Conservation (phyloP, 2,329 filamentous ascomycete species). For the Pyrenophora tritici-repentis region DNA sequence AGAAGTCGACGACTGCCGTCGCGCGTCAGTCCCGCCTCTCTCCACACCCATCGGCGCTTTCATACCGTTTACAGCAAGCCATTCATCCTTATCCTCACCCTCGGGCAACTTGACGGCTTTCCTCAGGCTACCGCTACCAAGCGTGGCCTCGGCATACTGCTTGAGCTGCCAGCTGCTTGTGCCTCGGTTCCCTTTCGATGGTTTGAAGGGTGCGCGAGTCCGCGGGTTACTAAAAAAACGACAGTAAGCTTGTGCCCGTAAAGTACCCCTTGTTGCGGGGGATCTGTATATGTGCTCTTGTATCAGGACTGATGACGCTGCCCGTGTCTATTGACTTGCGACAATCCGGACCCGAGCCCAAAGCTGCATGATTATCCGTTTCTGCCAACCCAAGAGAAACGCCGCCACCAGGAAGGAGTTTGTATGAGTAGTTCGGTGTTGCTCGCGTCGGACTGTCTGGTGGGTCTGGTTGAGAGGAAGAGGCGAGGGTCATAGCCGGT, state of each 20-base stretch:
- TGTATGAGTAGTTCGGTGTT: no score
- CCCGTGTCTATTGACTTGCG: neutral
- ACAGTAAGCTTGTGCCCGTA: slow-evolving; percentile 43
- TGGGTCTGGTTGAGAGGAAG: no score
- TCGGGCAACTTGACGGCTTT: slow-evolving; percentile 98
- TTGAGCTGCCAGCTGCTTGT: slow-evolving; percentile 91
- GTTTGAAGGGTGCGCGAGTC: slow-evolving; percentile 88
- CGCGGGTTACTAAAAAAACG: slow-evolving; percentile 72
- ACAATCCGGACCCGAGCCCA: neutral
- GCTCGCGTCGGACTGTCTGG: no score
- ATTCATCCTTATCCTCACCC: slow-evolving; percentile 96
- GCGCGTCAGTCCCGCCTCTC: slow-evolving; percentile 14
- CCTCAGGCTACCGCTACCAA: slow-evolving; percentile 90
- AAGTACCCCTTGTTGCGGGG: no score
- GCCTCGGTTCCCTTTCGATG: slow-evolving; percentile 81
- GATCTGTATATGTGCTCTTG: neutral
- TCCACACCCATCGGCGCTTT: neutral
- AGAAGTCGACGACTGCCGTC: slow-evolving; percentile 92
- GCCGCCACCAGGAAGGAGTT: neutral
- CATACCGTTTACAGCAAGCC: slow-evolving; percentile 95
- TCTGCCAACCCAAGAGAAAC: neutral
- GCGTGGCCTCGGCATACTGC: slow-evolving; percentile 96
- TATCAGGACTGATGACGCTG: neutral
- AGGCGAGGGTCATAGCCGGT: no score
- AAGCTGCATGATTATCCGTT: neutral